Conservation (phyloP, 331 rosid species). For the Malus hybrid region DNA sequence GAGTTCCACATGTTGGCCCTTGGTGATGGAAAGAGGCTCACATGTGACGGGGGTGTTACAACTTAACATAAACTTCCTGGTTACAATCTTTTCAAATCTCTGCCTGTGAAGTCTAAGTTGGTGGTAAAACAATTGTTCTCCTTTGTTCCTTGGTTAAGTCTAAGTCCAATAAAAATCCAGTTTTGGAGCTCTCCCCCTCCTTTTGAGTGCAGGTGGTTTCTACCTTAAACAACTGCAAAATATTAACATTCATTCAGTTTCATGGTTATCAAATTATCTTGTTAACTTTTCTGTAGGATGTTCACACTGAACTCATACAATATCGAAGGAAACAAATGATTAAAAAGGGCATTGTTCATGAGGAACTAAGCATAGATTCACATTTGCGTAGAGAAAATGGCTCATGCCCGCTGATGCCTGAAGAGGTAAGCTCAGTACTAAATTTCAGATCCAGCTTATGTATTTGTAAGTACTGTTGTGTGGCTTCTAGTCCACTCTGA, state of each 20-base stretch:
- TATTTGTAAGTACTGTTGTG: background rate
- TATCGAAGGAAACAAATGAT: constrained; percentile 84
- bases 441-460: background rate
- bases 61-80: background rate
- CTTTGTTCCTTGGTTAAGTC: background rate
- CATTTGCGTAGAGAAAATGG: constrained; percentile 66
- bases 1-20: background rate
- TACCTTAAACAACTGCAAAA: background rate
- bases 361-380: constrained; percentile 57
- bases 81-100: background rate
- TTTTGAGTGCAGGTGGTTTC: background rate
- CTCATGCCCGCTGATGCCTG: constrained; percentile 89
- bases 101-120: background rate
- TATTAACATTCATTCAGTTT: background rate
- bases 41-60: background rate
- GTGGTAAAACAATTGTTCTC: background rate
- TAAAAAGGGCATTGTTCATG: constrained; percentile 52
- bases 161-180: background rate
- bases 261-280: constrained; percentile 13
- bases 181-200: background rate
- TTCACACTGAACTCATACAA: constrained; percentile 94
- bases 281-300: constrained; percentile 60
- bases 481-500: background rate
- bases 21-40: background rate
- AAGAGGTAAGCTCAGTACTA: constrained; percentile 55